These are phyloP conservation scores for Cylindrotheca closterium DNA, from an alignment of 108 stramenopile species.

Conservation along the genomic window DNA sequence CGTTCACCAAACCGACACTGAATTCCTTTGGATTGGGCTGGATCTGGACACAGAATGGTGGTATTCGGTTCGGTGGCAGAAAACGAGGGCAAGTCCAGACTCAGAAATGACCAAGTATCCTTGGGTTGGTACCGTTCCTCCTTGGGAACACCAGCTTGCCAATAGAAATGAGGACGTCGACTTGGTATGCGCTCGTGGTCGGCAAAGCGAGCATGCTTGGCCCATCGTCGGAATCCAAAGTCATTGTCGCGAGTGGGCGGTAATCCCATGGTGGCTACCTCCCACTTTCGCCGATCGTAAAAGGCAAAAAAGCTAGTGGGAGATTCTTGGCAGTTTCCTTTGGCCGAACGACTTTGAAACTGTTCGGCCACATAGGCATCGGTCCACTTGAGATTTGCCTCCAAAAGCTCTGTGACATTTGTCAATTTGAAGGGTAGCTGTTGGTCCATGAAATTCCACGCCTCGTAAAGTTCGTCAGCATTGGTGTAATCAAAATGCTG, in stretches of 20 bases:
- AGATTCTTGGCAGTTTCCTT: constrained; percentile 60
- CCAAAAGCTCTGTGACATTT: constrained; percentile 64
- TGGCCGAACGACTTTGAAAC: constrained; percentile 35
- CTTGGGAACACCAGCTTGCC: constrained; percentile 52
- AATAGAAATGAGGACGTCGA: constrained; percentile 68
- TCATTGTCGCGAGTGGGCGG: constrained; percentile 61
- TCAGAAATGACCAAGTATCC: constrained; percentile 56
- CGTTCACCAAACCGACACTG: constrained; percentile 79
- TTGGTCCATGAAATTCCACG: constrained; percentile 44
- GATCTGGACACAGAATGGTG: constrained; percentile 51
- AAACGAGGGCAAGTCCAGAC: constrained; percentile 62
- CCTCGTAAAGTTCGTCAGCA: constrained; percentile 42
- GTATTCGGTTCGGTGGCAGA: constrained; percentile 39
- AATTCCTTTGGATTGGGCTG: constrained; percentile 59
- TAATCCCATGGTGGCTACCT: constrained; percentile 46
- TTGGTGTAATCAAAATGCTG: constrained; percentile 71
- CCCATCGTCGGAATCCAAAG: constrained; percentile 55
- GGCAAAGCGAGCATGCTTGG: constrained; percentile 65
- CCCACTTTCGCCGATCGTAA: constrained; percentile 51
- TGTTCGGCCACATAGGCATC: constrained; percentile 62
- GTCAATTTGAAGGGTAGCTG: constrained; percentile 72
- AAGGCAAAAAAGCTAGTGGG: constrained; percentile 68
- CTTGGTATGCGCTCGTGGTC: constrained; percentile 43
- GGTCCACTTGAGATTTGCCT: constrained; percentile 63
- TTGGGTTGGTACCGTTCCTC: constrained; percentile 37